phyloP scores from a whole-genome alignment of 1,284 basidiomycete species.

The Ustilago sp. region DNA sequence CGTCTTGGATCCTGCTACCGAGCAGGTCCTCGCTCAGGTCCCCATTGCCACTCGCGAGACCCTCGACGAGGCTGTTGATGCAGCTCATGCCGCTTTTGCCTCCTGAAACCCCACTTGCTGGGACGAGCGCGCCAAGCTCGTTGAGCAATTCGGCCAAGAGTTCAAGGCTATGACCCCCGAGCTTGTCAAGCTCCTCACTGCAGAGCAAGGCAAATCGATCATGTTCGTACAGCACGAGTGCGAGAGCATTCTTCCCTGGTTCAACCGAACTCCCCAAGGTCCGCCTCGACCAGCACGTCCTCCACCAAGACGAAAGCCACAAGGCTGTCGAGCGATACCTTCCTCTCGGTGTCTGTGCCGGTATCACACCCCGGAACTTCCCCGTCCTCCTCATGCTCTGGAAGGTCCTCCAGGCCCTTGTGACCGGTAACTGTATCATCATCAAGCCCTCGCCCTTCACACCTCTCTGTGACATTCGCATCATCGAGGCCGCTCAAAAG shows the following conservation, averaged over 20 bases:
- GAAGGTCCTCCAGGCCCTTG: constrained; percentile 43
- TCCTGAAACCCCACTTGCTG: constrained; percentile 43
- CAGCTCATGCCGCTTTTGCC: constrained; percentile 38
- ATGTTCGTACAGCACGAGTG: constrained; percentile 32
- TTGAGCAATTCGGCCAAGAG: constrained; percentile 38
- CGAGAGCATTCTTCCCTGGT: constrained; percentile 35
- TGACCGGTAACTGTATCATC: constrained; percentile 54
- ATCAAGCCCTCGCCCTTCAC: constrained; percentile 57
- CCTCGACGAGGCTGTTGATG: constrained; percentile 44
- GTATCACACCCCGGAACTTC: constrained; percentile 56
- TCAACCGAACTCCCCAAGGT: constrained; percentile 34
- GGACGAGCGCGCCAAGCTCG: constrained; percentile 38
- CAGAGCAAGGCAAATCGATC: constrained; percentile 46
- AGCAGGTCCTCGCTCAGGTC: constrained; percentile 45
- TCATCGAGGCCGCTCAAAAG: constrained; percentile 47
- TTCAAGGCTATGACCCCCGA: constrained; percentile 32
- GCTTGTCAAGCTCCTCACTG: constrained; percentile 41
- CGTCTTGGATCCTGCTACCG: constrained; percentile 51
- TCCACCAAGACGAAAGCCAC: constrained; percentile 31
- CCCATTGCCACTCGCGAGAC: constrained; percentile 37
- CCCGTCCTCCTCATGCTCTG: constrained; percentile 47
- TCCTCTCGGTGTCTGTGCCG: constrained; percentile 48
- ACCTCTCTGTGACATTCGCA: constrained; percentile 46
- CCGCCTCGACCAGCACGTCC: constrained; percentile 35
- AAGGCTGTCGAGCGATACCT: constrained; percentile 28